A percentile compares a stretch with the other conserved stretches of the same genome.
These are phyloP conservation scores for Stromatinia cepivora DNA, from an alignment of 2,329 filamentous ascomycete genomes.

Conservation along the genomic window DNA sequence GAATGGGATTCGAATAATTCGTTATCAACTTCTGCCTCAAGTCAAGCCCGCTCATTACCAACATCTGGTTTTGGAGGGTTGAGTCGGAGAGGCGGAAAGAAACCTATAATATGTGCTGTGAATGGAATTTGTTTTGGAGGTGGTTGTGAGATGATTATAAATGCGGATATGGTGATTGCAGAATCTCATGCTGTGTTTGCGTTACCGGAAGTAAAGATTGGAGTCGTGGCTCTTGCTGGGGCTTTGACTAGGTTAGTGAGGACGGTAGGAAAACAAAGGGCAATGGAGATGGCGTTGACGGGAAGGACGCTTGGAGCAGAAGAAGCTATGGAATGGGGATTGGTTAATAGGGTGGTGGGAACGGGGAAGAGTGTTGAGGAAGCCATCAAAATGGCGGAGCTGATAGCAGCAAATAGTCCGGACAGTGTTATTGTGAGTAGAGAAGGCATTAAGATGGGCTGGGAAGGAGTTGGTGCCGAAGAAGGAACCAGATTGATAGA, in stretches of 20 bases:
- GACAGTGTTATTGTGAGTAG: slow-evolving; percentile 75
- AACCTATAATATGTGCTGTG: slow-evolving; percentile 74
- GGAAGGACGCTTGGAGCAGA: slow-evolving; percentile 59
- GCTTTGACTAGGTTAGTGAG: slow-evolving; percentile 66
- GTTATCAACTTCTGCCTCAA: neutral
- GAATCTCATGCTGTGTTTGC: slow-evolving; percentile 59
- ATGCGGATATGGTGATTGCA: slow-evolving; percentile 71
- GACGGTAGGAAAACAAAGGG: slow-evolving; percentile 66
- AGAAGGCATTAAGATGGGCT: slow-evolving; percentile 69
- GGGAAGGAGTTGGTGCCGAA: slow-evolving; percentile 67
- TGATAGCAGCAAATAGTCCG: slow-evolving; percentile 67
- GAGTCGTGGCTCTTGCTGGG: slow-evolving; percentile 70
- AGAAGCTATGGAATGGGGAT: slow-evolving; percentile 63
- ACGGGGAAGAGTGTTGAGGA: slow-evolving; percentile 52
- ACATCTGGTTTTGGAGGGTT: slow-evolving; percentile 64
- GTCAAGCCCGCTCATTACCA: slow-evolving; percentile 27
- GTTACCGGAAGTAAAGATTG: slow-evolving; percentile 70
- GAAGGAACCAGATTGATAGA: slow-evolving; percentile 56
- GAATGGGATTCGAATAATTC: slow-evolving; percentile 46
- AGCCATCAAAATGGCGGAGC: slow-evolving; percentile 61
- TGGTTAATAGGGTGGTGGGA: slow-evolving; percentile 67
- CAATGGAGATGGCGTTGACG: slow-evolving; percentile 69
- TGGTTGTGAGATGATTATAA: slow-evolving; percentile 74
- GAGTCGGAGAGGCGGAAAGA: slow-evolving; percentile 65
- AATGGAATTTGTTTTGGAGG: slow-evolving; percentile 75